These are phyloP conservation scores for Arthrobotrys iridis DNA, from an alignment of 2,329 filamentous ascomycete genomes.

Conservation along the genomic window DNA sequence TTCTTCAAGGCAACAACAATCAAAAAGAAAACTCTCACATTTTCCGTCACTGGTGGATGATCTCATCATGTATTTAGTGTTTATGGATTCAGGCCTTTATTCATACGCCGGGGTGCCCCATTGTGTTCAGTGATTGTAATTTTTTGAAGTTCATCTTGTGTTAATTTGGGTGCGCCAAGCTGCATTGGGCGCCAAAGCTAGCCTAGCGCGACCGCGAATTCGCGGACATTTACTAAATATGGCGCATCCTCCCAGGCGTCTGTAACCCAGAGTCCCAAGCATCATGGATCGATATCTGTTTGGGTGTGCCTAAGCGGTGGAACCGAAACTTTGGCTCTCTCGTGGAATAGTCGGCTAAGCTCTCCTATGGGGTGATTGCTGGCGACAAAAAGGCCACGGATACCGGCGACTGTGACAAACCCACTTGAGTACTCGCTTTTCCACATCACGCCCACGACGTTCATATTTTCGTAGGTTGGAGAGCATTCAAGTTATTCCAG, in stretches of 20 bases:
- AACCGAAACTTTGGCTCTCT: not conserved
- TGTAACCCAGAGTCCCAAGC: slow-evolving; percentile 9
- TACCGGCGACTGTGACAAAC: slow-evolving; percentile 26
- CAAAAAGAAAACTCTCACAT: slow-evolving; percentile 8
- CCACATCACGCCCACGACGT: no score
- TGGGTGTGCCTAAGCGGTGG: slow-evolving; percentile 28
- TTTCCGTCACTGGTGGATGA: not conserved
- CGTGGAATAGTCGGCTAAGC: slow-evolving; percentile 31
- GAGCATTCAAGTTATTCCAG: slow-evolving; percentile 6
- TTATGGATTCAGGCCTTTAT: slow-evolving; percentile 11
- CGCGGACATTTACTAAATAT: slow-evolving; percentile 31
- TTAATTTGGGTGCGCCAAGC: slow-evolving; percentile 15
- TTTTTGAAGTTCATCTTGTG: not conserved
- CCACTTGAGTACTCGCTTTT: no score
- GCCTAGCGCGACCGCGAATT: slow-evolving; percentile 9
- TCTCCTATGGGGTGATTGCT: slow-evolving; percentile 22
- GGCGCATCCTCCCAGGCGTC: not conserved
- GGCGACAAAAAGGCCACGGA: slow-evolving; percentile 33
- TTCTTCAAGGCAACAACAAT: slow-evolving; percentile 7
- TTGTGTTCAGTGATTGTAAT: slow-evolving; percentile 10
- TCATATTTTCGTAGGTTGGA: no score
- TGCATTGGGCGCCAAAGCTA: slow-evolving; percentile 1
- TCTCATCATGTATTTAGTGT: slow-evolving; percentile 23
- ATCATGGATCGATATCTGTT: not conserved
- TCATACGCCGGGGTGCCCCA: not conserved